phyloP scores from a whole-genome alignment of 805 yeast species.

The Metschnikowia santaceciliae region DNA sequence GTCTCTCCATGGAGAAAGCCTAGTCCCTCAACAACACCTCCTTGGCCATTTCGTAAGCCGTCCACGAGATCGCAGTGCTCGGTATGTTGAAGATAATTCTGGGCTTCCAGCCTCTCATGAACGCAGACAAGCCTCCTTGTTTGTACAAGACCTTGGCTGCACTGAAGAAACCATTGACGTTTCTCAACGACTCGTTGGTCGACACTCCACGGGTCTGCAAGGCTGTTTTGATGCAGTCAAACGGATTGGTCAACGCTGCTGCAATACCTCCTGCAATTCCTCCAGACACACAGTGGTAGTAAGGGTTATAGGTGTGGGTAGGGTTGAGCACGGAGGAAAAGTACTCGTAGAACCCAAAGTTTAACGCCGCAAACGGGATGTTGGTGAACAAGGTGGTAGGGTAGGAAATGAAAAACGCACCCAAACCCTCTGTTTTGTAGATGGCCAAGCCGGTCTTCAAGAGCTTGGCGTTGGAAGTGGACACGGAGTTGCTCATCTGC shows the following conservation, averaged over 20 bases:
- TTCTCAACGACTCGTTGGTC: slow-evolving; percentile 43
- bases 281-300: slow-evolving; percentile 88
- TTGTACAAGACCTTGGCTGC: slow-evolving; percentile 68
- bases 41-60: slow-evolving; percentile 96
- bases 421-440: slow-evolving; percentile 59
- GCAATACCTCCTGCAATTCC: slow-evolving; percentile 93
- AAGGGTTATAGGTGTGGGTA: slow-evolving; percentile 72
- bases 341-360: slow-evolving; percentile 89
- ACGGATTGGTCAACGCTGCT: slow-evolving; percentile 91
- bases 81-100: slow-evolving; percentile 92
- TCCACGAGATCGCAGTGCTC: slow-evolving; percentile 95
- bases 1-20: neutral
- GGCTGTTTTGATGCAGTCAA: slow-evolving; percentile 89
- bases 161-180: slow-evolving; percentile 60
- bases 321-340: slow-evolving; percentile 80
- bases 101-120: slow-evolving; percentile 82
- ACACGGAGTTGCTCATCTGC: slow-evolving; percentile 47
- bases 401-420: slow-evolving; percentile 87
- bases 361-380: slow-evolving; percentile 91
- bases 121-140: slow-evolving; percentile 61
- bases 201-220: slow-evolving; percentile 75
- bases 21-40: slow-evolving; percentile 45
- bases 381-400: slow-evolving; percentile 92
- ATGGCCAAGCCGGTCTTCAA: slow-evolving; percentile 43
- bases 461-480: slow-evolving; percentile 25